Evolutionary conservation across 163 green algal species (phyloP), one percentile per base, ranked within the genome.

Genomic region (Coccomyxa subellipsoidea): DNA sequence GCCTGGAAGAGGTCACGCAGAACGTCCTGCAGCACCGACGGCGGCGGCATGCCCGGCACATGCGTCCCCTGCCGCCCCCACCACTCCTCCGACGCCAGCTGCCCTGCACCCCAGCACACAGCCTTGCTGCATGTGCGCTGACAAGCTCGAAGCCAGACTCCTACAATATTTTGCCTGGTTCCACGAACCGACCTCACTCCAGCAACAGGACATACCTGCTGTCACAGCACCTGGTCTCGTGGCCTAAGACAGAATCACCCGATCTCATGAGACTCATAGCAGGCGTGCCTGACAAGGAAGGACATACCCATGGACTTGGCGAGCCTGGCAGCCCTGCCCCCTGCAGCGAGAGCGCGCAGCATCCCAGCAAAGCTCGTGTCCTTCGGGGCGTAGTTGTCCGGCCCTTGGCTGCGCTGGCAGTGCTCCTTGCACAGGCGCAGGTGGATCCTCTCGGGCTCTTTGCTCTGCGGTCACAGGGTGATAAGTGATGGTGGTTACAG

Each of bases 1-100:
- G 79, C 81, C 38, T 81, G 59, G 32, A 94, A 84, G 0, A 94
- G 66, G 83, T 94, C 90, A 0, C 84, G 69, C 15, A 92, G 76
- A 32, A 91, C 89, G 10, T 86, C 85, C n/a, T 85, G 73, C 70
- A 81, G 77, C 34, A 84, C 81, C 76, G 79, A 81, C 53, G 90
- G 84, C 7, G 92, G 86, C 6, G 88, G 89, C 79, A 85, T 59
- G 7, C 39, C 80, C 23, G 88, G 91, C 72, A 84, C 40, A 32
- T 77, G 27, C 32, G 82, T 79, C 12, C 87, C 90, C 27, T 85
- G 81, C 66, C 36, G 47, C 47, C 85, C 83, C 92, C 91, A 95
- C 90, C 91, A 95, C 29, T 92, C 90, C 15, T 38, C 38, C 12
- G 53, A 54, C 35, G 81, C 81, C 81, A 90, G 59, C 32, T 88